Evolutionary conservation across 75 land plant species (phyloP).

Genomic region (Cupressus sempervirens): DNA sequence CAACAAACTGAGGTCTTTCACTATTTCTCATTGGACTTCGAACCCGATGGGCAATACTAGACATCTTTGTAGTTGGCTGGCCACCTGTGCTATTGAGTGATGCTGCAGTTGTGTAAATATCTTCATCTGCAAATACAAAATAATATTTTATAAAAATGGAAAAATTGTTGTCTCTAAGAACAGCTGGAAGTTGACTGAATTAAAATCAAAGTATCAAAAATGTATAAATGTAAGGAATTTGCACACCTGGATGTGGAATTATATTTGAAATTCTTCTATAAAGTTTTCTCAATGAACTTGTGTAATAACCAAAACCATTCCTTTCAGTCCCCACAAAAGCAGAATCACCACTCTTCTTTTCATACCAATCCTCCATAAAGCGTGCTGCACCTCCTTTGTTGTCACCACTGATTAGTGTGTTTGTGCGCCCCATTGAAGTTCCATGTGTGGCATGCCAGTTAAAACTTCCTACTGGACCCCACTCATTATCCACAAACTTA

Average conservation of each 20-base stretch:
- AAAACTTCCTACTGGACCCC: constrained; percentile 95
- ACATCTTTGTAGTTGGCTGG: constrained; percentile 31
- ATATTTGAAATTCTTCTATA: constrained; percentile 60
- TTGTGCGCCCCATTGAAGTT: constrained; percentile 97
- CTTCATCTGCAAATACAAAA: constrained; percentile 34
- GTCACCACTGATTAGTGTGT: constrained; percentile 92
- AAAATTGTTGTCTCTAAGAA: not conserved
- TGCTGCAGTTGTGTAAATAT: constrained; percentile 43
- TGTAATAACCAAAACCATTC: constrained; percentile 13
- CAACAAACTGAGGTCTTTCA: constrained; percentile 60
- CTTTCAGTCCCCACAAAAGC: constrained; percentile 1
- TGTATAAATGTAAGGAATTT: constrained; percentile 16
- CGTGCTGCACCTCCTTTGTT: constrained; percentile 99
- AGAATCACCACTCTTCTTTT: constrained; percentile 22
- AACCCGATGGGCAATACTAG: constrained; percentile 54
- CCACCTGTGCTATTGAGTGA: constrained; percentile 54
- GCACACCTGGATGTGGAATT: constrained; percentile 26
- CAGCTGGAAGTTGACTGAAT: not conserved
- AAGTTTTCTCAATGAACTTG: constrained; percentile 14
- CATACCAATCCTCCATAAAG: constrained; percentile 99
- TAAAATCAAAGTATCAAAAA: constrained; percentile 8
- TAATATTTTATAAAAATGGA: constrained; percentile 11
- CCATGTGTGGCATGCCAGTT: constrained; percentile 99
- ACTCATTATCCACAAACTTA: constrained; percentile 89
- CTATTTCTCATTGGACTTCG: constrained; percentile 48